Conservation (phyloP, 2,329 filamentous ascomycete genomes). For the Didymella pomorum region DNA sequence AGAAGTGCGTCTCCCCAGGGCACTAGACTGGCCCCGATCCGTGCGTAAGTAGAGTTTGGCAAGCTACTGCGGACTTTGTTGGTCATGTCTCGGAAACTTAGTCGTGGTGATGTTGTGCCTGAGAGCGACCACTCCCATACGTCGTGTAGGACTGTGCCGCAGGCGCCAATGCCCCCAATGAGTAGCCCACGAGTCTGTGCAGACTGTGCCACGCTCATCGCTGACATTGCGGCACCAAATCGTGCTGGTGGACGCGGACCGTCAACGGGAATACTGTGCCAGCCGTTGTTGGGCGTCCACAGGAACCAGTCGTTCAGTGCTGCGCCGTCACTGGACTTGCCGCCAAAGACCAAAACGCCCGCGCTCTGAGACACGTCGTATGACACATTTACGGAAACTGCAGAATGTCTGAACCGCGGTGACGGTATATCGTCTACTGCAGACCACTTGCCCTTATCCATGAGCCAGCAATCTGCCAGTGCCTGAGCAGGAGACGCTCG, state of each 20-base stretch:
- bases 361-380: conserved; percentile 53
- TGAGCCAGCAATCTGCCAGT: conserved; percentile 78
- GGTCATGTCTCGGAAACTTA: conserved; percentile 43
- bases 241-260: conserved; percentile 56
- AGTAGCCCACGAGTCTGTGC: conserved; percentile 66
- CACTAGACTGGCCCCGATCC: conserved; percentile 63
- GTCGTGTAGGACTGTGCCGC: conserved; percentile 69
- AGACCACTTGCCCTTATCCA: conserved; percentile 69
- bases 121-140: conserved; percentile 69
- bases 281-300: conserved; percentile 60
- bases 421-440: conserved; percentile 70
- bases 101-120: conserved; percentile 39
- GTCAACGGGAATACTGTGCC: conserved; percentile 56
- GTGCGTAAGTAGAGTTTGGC: conserved; percentile 42
- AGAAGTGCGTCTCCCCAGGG: conserved; percentile 56
- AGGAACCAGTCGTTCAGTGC: conserved; percentile 54
- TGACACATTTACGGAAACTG: conserved; percentile 57
- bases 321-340: conserved; percentile 54
- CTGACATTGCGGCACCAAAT: conserved; percentile 66
- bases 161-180: conserved; percentile 72
- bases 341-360: conserved; percentile 57
- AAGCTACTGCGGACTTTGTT: conserved; percentile 29
- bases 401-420: conserved; percentile 79
- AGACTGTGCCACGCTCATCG: conserved; percentile 41
- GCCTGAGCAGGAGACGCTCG: conserved; percentile 76